Evolutionary conservation across 257 asterid species (phyloP), one percentile per base, ranked within the genome.

Genomic region (Handroanthus guayacan): DNA sequence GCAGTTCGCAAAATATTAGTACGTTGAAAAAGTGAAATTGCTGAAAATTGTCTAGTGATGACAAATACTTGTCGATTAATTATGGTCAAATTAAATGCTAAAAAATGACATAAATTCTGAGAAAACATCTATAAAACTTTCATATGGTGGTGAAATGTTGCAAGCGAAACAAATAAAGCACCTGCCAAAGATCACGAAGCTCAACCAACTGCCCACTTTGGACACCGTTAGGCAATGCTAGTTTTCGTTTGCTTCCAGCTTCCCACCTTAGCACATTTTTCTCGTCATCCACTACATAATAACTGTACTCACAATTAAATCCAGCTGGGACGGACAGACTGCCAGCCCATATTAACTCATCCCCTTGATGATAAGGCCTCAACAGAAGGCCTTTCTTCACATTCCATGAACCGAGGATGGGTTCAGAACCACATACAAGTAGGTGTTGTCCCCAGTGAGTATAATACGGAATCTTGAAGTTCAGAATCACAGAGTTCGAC

Each of bases 111-210:
- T 25, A 25, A 25, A 25, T 25, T 0, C 31, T 25, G 31, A 25
- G 31, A 25, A 25, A 25, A 25, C 31, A 25, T 25, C 31, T 25
- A 25, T 25, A 25, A 25, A 25, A 25, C 31, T 25, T 25, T 25
- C 1, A 25, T 25, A 25, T 25, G 31, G 31, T 25, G 31, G 31
- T 25, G 38, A 65, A 41, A 61, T 54, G 44, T 12, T 37, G 14
- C 16, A 9, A 45, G 36, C 50, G 9, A 38, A 14, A 61, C 4
- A 67, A 68, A 67, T 58, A 41, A 65, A 69, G 76, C 58, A 94
- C 99, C 99, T 95, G 95, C 99, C 99, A 92, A 72, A 95, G 97
- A 87, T 95, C 98, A 81, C 68, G 97, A 87, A 95, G 81, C 82
- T 85, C 94, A 75, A 91, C 89, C 79, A 77, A 73, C 71, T 85